Conservation (phyloP, 805 yeast genomes). For the Blastobotrys robertii region DNA sequence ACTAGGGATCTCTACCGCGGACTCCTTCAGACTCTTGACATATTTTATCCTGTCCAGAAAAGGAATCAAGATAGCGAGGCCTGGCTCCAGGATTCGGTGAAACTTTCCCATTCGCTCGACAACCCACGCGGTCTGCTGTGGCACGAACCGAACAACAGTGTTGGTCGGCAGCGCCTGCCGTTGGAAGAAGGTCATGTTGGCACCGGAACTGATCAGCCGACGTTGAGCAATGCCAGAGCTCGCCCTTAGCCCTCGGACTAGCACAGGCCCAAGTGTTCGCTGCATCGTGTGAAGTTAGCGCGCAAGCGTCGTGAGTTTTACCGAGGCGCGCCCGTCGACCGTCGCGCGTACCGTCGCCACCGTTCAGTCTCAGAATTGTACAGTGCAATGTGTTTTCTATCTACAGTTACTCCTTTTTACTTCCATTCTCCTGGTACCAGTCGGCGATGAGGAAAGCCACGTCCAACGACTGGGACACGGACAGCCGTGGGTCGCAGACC, state of each 20-base stretch:
- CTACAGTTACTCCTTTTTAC: neutral
- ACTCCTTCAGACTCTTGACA: conserved; percentile 73
- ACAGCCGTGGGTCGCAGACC: conserved; percentile 35
- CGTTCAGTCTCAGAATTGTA: too few species aligned
- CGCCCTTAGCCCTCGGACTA: too few species aligned
- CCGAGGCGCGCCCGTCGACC: too few species aligned
- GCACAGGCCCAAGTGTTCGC: too few species aligned
- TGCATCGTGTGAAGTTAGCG: too few species aligned
- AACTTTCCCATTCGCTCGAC: conserved; percentile 89
- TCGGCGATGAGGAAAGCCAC: conserved; percentile 36
- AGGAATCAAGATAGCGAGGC: conserved; percentile 65
- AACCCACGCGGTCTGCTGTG: conserved; percentile 86
- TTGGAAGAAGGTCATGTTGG: conserved; percentile 47
- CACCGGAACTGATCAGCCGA: neutral
- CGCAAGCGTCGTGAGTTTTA: too few species aligned
- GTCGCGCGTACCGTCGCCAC: too few species aligned
- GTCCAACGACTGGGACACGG: conserved; percentile 31
- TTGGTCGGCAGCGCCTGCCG: conserved; percentile 60
- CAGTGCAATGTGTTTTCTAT: neutral
- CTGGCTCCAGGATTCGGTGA: conserved; percentile 56
- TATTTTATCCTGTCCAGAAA: conserved; percentile 66
- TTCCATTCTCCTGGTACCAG: conserved; percentile 13
- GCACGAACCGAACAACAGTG: conserved; percentile 68
- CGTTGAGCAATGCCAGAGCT: too few species aligned
- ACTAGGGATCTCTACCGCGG: conserved; percentile 75